phyloP scores from a whole-genome alignment of 148 eudicot species.

The Linanthus parryae region DNA sequence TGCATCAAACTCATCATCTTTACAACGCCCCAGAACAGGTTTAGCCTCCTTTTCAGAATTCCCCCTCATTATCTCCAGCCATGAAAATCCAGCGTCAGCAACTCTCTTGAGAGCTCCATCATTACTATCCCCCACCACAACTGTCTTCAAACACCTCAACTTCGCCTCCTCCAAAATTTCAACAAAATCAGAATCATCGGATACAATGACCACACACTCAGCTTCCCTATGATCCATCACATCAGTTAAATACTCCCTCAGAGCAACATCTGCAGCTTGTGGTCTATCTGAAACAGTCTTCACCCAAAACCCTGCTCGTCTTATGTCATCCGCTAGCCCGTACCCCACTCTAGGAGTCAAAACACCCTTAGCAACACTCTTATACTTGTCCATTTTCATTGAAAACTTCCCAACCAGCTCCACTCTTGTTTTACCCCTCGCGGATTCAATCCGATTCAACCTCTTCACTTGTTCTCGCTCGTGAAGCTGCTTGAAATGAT shows the following conservation, averaged over 20 bases:
- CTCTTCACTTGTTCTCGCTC: conserved; percentile 65
- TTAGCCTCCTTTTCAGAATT: conserved; percentile 63
- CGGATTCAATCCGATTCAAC: conserved; percentile 60
- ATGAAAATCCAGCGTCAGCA: conserved; percentile 73
- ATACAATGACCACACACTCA: conserved; percentile 66
- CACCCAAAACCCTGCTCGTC: conserved; percentile 84
- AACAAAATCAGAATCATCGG: conserved; percentile 69
- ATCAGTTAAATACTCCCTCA: conserved; percentile 58
- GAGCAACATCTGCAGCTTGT: conserved; percentile 61
- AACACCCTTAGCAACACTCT: conserved; percentile 49
- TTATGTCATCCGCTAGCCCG: conserved; percentile 64
- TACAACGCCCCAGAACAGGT: conserved; percentile 72
- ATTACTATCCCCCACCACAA: conserved; percentile 67
- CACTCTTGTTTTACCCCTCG: conserved; percentile 61
- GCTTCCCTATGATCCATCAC: conserved; percentile 53
- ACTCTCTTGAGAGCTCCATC: conserved; percentile 64
- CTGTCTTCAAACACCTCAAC: conserved; percentile 76
- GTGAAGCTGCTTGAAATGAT: conserved; percentile 72
- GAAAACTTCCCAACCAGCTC: conserved; percentile 57
- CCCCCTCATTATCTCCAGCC: conserved; percentile 72
- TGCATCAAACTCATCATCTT: conserved; percentile 28
- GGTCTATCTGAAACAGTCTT: conserved; percentile 52
- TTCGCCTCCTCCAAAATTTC: conserved; percentile 65
- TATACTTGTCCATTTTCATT: too few relatives aligned
- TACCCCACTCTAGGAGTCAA: conserved; percentile 71